A percentile compares a stretch with the other conserved stretches of the same genome.
Evolutionary conservation across 768 basidiomycete species (phyloP).

Genomic region (Ramaria sp.): DNA sequence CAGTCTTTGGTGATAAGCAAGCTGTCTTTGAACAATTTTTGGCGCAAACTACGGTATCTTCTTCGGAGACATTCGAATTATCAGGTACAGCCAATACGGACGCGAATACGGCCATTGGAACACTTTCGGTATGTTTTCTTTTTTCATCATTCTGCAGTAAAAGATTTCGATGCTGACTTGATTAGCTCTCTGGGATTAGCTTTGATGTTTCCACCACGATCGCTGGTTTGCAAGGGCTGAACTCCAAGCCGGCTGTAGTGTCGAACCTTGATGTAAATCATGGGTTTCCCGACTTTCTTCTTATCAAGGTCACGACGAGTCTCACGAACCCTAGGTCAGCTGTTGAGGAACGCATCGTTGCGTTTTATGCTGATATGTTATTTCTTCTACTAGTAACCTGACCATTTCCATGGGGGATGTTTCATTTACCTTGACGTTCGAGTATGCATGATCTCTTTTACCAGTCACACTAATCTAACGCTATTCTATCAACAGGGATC

Average conservation of each 20-base stretch:
- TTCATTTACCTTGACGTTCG: conserved; percentile 45
- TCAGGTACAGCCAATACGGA: conserved; percentile 42
- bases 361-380: conserved; percentile 2
- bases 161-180: background rate
- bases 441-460: conserved; percentile 24
- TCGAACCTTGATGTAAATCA: conserved; percentile 53
- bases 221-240: conserved; percentile 53
- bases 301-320: conserved; percentile 51
- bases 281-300: conserved; percentile 53
- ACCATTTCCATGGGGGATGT: conserved; percentile 53
- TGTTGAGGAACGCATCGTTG: background rate
- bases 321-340: conserved; percentile 56
- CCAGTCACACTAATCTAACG: background rate
- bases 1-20: conserved; percentile 37
- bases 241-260: conserved; percentile 44
- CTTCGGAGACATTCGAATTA: conserved; percentile 34
- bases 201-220: conserved; percentile 52
- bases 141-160: background rate
- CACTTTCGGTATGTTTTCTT: conserved; percentile 25
- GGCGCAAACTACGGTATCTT: conserved; percentile 44
- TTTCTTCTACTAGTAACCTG: conserved; percentile 21
- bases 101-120: conserved; percentile 54
- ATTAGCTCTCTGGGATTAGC: conserved; percentile 34
- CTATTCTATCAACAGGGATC: conserved; percentile 23
- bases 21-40: conserved; percentile 50